A percentile compares a stretch with the other conserved stretches of the same genome.
Conservation (phyloP, 495 filamentous ascomycete species). For the Aspergillus sparsus region DNA sequence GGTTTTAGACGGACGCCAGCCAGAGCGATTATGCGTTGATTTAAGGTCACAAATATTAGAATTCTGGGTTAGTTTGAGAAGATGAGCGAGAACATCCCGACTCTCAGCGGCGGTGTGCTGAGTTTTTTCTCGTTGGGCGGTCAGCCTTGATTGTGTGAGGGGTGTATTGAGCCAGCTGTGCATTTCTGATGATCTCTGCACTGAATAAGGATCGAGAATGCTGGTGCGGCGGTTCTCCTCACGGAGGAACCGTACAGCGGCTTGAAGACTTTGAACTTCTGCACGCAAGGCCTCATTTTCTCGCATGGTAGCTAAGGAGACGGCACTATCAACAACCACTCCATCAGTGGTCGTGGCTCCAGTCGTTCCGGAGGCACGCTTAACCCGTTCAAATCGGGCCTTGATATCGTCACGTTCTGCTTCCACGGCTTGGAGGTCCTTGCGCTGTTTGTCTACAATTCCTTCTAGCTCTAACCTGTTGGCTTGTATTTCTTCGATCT, state of each 20-base stretch:
- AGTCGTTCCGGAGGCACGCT: slow-evolving; percentile 50
- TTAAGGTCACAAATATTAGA: slow-evolving; percentile 59
- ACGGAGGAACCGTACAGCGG: slow-evolving; percentile 74
- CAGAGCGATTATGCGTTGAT: slow-evolving; percentile 50
- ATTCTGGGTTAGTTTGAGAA: slow-evolving; percentile 65
- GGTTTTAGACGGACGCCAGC: slow-evolving; percentile 61
- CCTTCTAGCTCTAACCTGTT: slow-evolving; percentile 37
- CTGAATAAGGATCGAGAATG: slow-evolving; percentile 58
- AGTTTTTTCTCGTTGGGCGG: slow-evolving; percentile 55
- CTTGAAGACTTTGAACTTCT: slow-evolving; percentile 69
- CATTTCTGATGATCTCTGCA: slow-evolving; percentile 54
- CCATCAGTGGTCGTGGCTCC: slow-evolving; percentile 48
- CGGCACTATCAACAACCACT: slow-evolving; percentile 45
- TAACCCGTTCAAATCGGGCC: slow-evolving; percentile 62
- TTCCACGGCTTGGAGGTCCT: slow-evolving; percentile 55
- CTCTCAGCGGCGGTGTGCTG: slow-evolving; percentile 65
- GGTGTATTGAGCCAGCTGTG: slow-evolving; percentile 66
- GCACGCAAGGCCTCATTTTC: slow-evolving; percentile 73
- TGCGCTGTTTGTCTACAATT: slow-evolving; percentile 40
- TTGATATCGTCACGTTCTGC: slow-evolving; percentile 72
- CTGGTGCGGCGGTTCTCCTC: slow-evolving; percentile 73
- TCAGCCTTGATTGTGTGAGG: slow-evolving; percentile 48
- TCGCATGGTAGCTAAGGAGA: slow-evolving; percentile 59
- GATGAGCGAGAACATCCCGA: slow-evolving; percentile 67
- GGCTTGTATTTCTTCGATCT: slow-evolving; percentile 63